Evolutionary conservation across 2,329 filamentous ascomycete genomes (phyloP).

Genomic region (Pseudocercospora musae): DNA sequence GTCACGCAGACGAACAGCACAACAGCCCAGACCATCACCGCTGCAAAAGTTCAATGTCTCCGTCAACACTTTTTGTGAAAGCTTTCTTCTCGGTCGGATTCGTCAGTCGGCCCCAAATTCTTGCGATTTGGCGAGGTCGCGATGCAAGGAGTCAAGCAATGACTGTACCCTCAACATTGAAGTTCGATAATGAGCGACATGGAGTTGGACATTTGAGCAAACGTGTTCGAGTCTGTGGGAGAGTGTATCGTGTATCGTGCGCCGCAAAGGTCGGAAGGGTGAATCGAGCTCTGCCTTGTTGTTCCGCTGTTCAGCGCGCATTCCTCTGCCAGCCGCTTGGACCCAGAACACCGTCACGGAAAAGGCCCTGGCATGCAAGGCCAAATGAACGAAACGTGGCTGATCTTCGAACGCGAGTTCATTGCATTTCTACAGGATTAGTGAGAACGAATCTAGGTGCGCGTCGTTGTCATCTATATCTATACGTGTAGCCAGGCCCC

Average conservation of each 20-base stretch:
- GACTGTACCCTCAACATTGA: slow-evolving; percentile 1
- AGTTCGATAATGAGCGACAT: background rate
- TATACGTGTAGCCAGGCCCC: background rate
- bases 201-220: background rate
- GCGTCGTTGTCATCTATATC: background rate
- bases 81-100: background rate
- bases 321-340: background rate
- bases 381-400: background rate
- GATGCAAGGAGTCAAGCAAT: slow-evolving; percentile 7
- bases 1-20: slow-evolving; percentile 12
- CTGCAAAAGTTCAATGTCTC: background rate
- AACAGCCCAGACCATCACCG: slow-evolving; percentile 11
- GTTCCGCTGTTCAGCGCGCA: background rate
- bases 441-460: background rate
- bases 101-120: background rate
- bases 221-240: background rate
- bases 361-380: background rate
- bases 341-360: background rate
- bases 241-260: background rate
- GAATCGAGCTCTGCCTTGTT: background rate
- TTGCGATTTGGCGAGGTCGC: slow-evolving; percentile 1
- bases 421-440: background rate
- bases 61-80: background rate
- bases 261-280: background rate
- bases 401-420: slow-evolving; percentile 5